Conservation (phyloP, 371 early-diverging fungal species). For the Circinella umbellata region DNA sequence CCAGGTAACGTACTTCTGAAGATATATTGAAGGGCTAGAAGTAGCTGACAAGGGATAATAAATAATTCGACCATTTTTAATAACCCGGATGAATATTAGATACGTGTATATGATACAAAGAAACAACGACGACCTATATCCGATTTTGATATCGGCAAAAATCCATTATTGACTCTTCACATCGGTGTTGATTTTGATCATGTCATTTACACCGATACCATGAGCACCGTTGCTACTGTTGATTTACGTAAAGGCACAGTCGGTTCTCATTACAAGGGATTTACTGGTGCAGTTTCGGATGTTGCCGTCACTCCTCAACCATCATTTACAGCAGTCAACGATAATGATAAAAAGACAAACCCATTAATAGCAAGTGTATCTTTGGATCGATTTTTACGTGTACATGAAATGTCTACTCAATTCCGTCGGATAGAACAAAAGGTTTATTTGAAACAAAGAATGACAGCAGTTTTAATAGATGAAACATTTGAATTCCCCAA, state of each 20-base stretch:
- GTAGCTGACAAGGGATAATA: no score
- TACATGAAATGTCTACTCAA: constrained; percentile 69
- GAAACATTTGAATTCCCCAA: constrained; percentile 47
- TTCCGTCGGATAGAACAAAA: constrained; percentile 66
- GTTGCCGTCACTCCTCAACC: constrained; percentile 42
- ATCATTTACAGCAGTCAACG: constrained; percentile 19
- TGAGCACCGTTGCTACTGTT: constrained; percentile 69
- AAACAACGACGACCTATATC: constrained; percentile 71
- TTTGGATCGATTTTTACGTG: constrained; percentile 78
- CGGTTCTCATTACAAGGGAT: constrained; percentile 59
- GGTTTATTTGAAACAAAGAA: constrained; percentile 82
- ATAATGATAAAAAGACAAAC: not conserved
- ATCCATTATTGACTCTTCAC: constrained; percentile 63
- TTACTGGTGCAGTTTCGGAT: constrained; percentile 73
- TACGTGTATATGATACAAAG: constrained; percentile 83
- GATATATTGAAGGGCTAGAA: no score
- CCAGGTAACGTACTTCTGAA: constrained; percentile 52
- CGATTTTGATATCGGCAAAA: constrained; percentile 69
- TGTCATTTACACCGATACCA: constrained; percentile 79
- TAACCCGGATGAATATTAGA: constrained; percentile 28
- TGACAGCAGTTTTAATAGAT: constrained; percentile 74
- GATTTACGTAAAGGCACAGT: constrained; percentile 68
- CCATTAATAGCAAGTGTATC: constrained; percentile 66
- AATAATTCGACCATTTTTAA: not conserved
- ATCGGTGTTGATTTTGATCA: constrained; percentile 57